Evolutionary conservation across 2,329 filamentous ascomycete genomes (phyloP).

Genomic region (Lachnellula cervina): DNA sequence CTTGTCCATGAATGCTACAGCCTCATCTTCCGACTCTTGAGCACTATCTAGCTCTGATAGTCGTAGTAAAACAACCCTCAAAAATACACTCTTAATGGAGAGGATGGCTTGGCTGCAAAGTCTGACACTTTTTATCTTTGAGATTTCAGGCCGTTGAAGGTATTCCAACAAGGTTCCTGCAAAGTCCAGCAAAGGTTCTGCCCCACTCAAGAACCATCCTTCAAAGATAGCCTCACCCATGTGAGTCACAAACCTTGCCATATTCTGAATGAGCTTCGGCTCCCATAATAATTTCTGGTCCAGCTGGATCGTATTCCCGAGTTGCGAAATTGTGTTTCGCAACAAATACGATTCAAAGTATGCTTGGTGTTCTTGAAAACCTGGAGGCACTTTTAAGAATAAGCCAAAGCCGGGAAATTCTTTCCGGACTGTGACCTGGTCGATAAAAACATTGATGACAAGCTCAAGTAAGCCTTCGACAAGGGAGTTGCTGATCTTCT

Average conservation of each 20-base stretch:
- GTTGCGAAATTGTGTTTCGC: slow-evolving; percentile 64
- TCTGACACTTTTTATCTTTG: slow-evolving; percentile 78
- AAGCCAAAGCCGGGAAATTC: slow-evolving; percentile 86
- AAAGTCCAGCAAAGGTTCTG: slow-evolving; percentile 79
- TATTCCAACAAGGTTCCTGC: slow-evolving; percentile 82
- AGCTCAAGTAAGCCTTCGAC: slow-evolving; percentile 75
- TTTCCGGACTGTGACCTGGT: slow-evolving; percentile 79
- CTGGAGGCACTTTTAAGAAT: slow-evolving; percentile 82
- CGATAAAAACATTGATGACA: slow-evolving; percentile 73
- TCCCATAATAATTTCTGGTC: slow-evolving; percentile 72
- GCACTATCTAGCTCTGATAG: slow-evolving; percentile 77
- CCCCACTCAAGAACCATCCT: slow-evolving; percentile 91
- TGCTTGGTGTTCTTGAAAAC: slow-evolving; percentile 89
- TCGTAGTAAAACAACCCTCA: slow-evolving; percentile 72
- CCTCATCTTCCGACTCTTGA: slow-evolving; percentile 54
- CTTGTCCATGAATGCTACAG: slow-evolving; percentile 71
- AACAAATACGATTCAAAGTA: slow-evolving; percentile 92
- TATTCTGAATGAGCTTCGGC: slow-evolving; percentile 78
- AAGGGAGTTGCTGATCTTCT: slow-evolving; percentile 61
- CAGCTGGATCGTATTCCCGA: slow-evolving; percentile 65
- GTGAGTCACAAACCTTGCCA: slow-evolving; percentile 74
- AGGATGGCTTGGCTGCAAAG: slow-evolving; percentile 80
- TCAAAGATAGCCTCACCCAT: slow-evolving; percentile 89
- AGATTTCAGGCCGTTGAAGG: slow-evolving; percentile 77
- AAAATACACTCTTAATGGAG: slow-evolving; percentile 70